Base-by-base conservation (phyloP, 225 moss, liverwort and hornwort genomes). In the Physcomitrellopsis africana region DNA sequence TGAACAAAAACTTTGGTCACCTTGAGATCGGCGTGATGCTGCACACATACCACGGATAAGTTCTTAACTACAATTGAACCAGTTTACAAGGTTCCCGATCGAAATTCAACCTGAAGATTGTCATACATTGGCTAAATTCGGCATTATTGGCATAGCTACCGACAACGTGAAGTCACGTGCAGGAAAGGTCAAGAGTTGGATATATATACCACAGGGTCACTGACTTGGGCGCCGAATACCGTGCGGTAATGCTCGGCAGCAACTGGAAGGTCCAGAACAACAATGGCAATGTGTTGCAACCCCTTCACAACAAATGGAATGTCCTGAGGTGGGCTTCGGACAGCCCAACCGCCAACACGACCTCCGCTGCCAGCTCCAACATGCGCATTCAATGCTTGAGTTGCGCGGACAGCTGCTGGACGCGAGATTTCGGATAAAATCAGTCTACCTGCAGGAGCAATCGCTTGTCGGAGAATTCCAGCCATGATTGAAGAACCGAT, bases 221-320 rank as follows among this genome's bases (percentile, higher is more conserved):
- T 89, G 2, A 96, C 91, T 74, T 93, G 84, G 7, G 90, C 96
- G 42, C 96, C 96, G 72, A 88, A 93, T 2, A 75, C 92, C 72
- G 67, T 90, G 27, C 88, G 92, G 72, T 96, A 96, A 55, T 87
- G 93, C 79, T 96, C 92, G 2, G 90, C 93, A 20, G 96, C 93
- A 24, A 67, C 63, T 1, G 81, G 53, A 10, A 96, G 89, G 42
- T 96, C 93, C 37, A 93, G 96, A 3, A 93, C 96, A 5, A 87
- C 96, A 66, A 96, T 77, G 22, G 92, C 93, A 52, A 93, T 96
- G 79, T 96, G 93, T 23, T 83, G 89, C 55, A 93, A 70, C 3
- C 93, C 96, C 63, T 93, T 92, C 10, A 96, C 90, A 8, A 86
- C 82, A 66, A 85, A 96, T 10, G 96, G 96, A 46, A 96, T 89